Percentiles rank a stretch among this genome's conserved stretches.
Conservation (phyloP, 768 basidiomycete genomes). For the Pholiota conissans region DNA sequence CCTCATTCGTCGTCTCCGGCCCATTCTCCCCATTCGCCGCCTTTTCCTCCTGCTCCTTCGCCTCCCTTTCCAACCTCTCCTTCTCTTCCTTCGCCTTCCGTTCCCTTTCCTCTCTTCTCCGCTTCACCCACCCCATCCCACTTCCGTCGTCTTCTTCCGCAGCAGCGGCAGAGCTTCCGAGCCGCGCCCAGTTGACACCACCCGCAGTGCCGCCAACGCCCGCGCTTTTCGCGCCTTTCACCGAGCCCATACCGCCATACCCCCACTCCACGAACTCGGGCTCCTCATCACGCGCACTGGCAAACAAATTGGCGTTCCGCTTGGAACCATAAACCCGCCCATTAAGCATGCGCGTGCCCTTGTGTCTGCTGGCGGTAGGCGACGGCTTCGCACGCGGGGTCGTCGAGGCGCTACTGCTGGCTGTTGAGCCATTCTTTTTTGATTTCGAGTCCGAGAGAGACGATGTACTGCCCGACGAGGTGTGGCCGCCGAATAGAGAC, state of each 20-base stretch:
- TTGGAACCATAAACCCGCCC: constrained; percentile 77
- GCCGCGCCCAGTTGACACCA: constrained; percentile 28
- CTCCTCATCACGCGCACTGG: constrained; percentile 62
- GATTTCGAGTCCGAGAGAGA: constrained; percentile 12
- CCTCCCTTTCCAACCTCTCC: constrained; percentile 8
- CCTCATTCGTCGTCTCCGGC: constrained; percentile 3
- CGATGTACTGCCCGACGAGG: constrained; percentile 11
- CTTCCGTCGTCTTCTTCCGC: constrained; percentile 79
- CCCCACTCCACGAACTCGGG: constrained; percentile 94
- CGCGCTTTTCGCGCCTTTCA: constrained; percentile 38
- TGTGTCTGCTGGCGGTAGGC: constrained; percentile 22
- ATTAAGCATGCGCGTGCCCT: constrained; percentile 73
- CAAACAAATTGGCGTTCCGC: constrained; percentile 58
- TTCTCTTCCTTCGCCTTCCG: constrained; percentile 29
- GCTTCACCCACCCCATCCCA: constrained; percentile 82
- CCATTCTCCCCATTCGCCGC: not conserved
- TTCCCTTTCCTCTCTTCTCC: constrained; percentile 43
- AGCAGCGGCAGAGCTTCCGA: constrained; percentile 19
- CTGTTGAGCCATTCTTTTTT: constrained; percentile 9
- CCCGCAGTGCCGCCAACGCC: constrained; percentile 26
- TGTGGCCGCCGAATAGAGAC: constrained; percentile 14
- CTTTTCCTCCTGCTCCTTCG: not conserved
- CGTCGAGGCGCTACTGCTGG: not conserved
- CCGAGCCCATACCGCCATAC: constrained; percentile 80
- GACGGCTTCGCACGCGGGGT: constrained; percentile 10